Evolutionary conservation across 148 eudicot species (phyloP), one percentile per base, ranked within the genome.

Genomic region (Vaccinium macrocarpon): DNA sequence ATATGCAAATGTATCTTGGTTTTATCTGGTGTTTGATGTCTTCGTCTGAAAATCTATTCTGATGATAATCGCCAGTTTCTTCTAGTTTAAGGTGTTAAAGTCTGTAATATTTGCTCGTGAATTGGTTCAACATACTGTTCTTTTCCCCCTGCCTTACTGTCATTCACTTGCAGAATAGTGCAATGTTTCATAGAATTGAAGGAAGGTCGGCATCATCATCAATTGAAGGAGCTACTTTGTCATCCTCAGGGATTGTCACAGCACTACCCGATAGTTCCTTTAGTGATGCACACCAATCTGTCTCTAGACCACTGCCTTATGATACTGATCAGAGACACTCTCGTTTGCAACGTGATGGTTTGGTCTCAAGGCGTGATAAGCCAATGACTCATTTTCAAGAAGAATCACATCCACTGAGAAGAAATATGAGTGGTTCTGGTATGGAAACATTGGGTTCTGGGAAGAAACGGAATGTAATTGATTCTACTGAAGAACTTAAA

Each of bases 361-460:
- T 84, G 66, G 59, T 84, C 46, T 84, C 85, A 76, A 46, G 85
- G 66, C 85, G 85, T 42, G 85, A 84, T 11, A 84, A 84, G 81
- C 64, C 81, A 77, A 46, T 77, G 81, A 76, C 73, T 84, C 80
- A 84, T 61, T 84, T 77, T 42, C 85, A 84, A 46, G 85, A 84
- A 46, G 85, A 77, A 15, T 48, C 85, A 76, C 81, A 84, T 50
- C 48, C 81, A n/a, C 48, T 84, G 61, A 74, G 79, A 76, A 77
- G 81, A 76, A 84, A 61, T 61, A 75, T 6, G 21, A 84, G 81
- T 77, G 50, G 74, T 84, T 76, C 85, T 15, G 85, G 71, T 76
- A 42, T 49, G 25, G 81, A 84, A 49, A 15, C 72, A 29, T 55
- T 84, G 73, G 56, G 75, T 76, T 59, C 81, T 76, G 85, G 74